A percentile compares a stretch with the other conserved stretches of the same genome.
phyloP scores from a whole-genome alignment of 345 rosid genomes.

The Erysimum cheiranthoides region DNA sequence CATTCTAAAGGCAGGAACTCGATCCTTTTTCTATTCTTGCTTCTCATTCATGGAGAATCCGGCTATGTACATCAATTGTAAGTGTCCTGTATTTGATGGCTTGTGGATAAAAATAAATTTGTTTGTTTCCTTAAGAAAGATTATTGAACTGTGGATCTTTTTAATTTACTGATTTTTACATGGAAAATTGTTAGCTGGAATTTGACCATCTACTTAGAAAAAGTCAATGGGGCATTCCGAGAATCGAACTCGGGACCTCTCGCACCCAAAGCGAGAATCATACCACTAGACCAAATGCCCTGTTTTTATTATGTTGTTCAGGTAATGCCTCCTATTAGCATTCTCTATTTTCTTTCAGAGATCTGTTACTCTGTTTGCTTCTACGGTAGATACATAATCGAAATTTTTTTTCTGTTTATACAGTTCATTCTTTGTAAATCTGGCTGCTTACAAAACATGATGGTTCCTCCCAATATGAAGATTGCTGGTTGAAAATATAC shows the following conservation, averaged over 20 bases:
- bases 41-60: conserved; percentile 6
- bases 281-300: conserved; percentile 89
- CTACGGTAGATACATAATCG: neutral
- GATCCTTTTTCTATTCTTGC: neutral
- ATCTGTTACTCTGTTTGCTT: neutral
- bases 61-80: conserved; percentile 11
- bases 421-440: conserved; percentile 8
- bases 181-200: conserved; percentile 13
- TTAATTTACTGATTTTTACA: conserved; percentile 7
- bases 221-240: conserved; percentile 61
- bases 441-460: neutral
- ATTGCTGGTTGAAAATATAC: neutral
- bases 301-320: neutral
- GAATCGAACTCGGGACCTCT: conserved; percentile 82
- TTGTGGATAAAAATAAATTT: conserved; percentile 1
- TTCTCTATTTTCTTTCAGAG: neutral
- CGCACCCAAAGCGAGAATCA: conserved; percentile 91
- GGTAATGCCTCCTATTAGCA: neutral
- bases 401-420: neutral
- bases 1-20: conserved; percentile 5
- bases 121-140: neutral
- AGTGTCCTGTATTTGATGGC: conserved; percentile 15
- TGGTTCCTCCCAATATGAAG: neutral
- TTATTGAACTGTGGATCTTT: neutral
- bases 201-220: conserved; percentile 34